Evolutionary conservation across 441 rosid genomes (phyloP), one percentile per base, ranked within the genome.

Genomic region (Bocquillonia castaneifolia): DNA sequence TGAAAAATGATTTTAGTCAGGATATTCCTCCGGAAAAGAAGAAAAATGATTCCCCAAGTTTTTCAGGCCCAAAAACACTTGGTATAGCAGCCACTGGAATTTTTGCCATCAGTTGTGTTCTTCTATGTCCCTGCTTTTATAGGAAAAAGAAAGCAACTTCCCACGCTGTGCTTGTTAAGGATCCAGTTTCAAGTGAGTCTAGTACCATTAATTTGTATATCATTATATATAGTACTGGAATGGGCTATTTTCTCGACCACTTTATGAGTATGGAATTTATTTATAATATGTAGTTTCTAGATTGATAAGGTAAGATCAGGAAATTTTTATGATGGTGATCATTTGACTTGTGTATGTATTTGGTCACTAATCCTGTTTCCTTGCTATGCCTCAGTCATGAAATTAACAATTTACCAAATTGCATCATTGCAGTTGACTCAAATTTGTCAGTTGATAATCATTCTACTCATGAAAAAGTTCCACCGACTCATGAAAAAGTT

Each of bases 401-500:
- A 67, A 9, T 66, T 64, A 20, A 37, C 39, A 55, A 54, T 68
- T 66, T 15, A 40, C 59, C 73, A 32, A 55, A 66, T 74, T 74
- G 42, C 83, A 28, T 56, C 79, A 18, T 81, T 76, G 78, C 89
- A 88, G 95, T 73, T 65, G 88, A 88, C 78, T 89, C 91, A 59
- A 69, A 63, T 71, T 75, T 89, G 58, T 61, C 91, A 14, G 79
- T 76, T 14, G 85, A 84, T 71, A 80, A 68, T 71, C 81, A 72
- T 67, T 75, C 93, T 60, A 73, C 80, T 75, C 57, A 85, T 64
- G 99, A 85, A 36, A 91, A 82, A 79, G 65, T 78, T 67, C 96
- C 87, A 1, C 82, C 82, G 59, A 91, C 88, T 74, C 96, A 85
- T 64, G 99, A 85, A 36, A 91, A 82, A 79, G 65, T 78, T 67